A percentile compares a stretch with the other conserved stretches of the same genome.
phyloP scores from a whole-genome alignment of 257 asterid genomes.

The Verbascum thapsus region DNA sequence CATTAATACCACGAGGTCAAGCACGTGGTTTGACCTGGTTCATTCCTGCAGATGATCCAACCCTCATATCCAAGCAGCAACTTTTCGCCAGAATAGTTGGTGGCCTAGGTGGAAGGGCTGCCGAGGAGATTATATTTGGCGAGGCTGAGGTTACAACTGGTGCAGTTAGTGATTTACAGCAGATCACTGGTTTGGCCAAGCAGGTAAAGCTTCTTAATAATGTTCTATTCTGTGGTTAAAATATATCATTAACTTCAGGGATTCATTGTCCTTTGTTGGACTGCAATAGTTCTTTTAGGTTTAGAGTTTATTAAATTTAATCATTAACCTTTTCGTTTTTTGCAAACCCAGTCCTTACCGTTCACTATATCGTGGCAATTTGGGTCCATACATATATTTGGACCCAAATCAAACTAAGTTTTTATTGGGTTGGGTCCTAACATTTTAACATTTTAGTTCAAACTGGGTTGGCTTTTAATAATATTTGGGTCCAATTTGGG shows the following conservation, averaged over 20 bases:
- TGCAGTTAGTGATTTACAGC: constrained; percentile 95
- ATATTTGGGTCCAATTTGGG: no score
- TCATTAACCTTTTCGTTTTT: no score
- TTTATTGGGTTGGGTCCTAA: no score
- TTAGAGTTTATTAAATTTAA: no score
- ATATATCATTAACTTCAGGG: background rate
- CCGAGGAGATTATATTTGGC: constrained; percentile 96
- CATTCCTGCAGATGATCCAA: constrained; percentile 95
- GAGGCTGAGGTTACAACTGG: constrained; percentile 97
- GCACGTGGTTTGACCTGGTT: constrained; percentile 99
- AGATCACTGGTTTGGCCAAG: constrained; percentile 91
- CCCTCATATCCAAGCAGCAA: constrained; percentile 96
- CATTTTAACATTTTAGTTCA: no score
- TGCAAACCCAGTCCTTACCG: no score
- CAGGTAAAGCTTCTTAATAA: constrained; percentile 52
- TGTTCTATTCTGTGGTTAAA: background rate
- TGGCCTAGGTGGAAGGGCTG: constrained; percentile 99
- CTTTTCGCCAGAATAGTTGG: constrained; percentile 95
- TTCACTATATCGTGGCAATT: no score
- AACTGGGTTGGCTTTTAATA: no score
- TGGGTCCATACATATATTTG: no score
- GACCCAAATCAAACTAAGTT: no score
- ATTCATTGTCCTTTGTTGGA: background rate
- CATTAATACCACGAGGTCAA: constrained; percentile 94
- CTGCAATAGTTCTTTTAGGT: no score